Evolutionary conservation across 805 yeast genomes (phyloP).

Genomic region (Monosporozyma unispora): DNA sequence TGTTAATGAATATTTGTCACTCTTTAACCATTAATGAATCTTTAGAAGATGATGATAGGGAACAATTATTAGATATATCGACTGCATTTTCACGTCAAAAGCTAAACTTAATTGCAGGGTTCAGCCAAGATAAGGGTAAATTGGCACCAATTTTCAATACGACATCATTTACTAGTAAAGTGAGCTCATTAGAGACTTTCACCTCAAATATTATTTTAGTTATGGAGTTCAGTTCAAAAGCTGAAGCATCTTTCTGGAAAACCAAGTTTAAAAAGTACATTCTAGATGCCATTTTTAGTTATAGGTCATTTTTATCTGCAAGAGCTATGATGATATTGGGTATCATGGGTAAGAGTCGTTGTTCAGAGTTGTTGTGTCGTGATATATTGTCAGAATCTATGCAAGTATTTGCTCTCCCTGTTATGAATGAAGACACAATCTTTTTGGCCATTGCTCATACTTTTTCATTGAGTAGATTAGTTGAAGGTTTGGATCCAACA

Average conservation of each 20-base stretch:
- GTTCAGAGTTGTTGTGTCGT: conserved; percentile 42
- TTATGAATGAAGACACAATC: conserved; percentile 22
- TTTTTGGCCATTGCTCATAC: conserved; percentile 28
- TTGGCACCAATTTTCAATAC: conserved; percentile 25
- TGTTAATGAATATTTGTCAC: conserved; percentile 60
- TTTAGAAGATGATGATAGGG: conserved; percentile 32
- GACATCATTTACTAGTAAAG: conserved; percentile 29
- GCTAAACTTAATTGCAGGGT: conserved; percentile 57
- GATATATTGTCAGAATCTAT: conserved; percentile 19
- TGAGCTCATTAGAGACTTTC: conserved; percentile 42
- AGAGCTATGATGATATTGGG: conserved; percentile 63
- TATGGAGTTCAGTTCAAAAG: conserved; percentile 37
- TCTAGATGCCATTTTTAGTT: conserved; percentile 47
- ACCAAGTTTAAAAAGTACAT: conserved; percentile 55
- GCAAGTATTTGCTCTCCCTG: conserved; percentile 28
- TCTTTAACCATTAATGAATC: conserved; percentile 52
- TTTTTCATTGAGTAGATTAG: conserved; percentile 31
- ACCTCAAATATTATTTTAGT: conserved; percentile 46
- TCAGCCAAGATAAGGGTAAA: conserved; percentile 42
- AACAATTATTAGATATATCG: conserved; percentile 37
- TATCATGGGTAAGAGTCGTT: conserved; percentile 50
- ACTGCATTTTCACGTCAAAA: conserved; percentile 43
- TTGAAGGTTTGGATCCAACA: conserved; percentile 28
- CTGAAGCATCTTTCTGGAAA: conserved; percentile 45
- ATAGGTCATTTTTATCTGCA: conserved; percentile 49